Percentiles rank a stretch among this genome's conserved stretches.
Evolutionary conservation across 257 asterid species (phyloP).

Genomic region (Ehretia macrophylla): DNA sequence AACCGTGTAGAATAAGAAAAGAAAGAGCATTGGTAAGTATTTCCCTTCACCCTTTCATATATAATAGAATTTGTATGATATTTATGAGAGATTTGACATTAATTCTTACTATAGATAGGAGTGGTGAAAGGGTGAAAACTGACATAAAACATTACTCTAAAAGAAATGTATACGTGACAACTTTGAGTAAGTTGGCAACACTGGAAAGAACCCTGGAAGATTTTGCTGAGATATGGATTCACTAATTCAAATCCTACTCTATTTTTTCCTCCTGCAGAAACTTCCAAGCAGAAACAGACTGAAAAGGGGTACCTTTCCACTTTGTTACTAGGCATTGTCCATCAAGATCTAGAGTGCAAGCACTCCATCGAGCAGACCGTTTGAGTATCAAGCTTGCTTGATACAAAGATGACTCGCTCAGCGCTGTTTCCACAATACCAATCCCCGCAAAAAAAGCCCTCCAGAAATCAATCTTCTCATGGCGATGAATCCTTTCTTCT

Average conservation of each 20-base stretch:
- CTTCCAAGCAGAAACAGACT: slow-evolving; percentile 42
- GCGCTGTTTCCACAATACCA: slow-evolving; percentile 32
- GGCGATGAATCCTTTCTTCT: slow-evolving; percentile 24
- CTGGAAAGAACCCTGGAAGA: no score
- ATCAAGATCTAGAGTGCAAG: slow-evolving; percentile 25
- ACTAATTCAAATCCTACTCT: not conserved
- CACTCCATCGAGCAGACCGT: slow-evolving; percentile 17
- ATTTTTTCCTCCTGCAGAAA: not conserved
- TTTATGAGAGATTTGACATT: no score
- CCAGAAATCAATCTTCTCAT: slow-evolving; percentile 27
- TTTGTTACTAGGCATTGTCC: slow-evolving; percentile 36
- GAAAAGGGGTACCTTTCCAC: slow-evolving; percentile 41
- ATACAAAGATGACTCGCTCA: slow-evolving; percentile 31
- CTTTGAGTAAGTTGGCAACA: no score
- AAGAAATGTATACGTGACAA: no score
- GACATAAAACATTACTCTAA: no score
- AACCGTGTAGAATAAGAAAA: no score
- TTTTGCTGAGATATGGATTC: no score
- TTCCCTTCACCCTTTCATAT: no score
- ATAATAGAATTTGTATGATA: no score
- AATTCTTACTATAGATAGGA: no score
- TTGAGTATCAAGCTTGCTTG: slow-evolving; percentile 29
- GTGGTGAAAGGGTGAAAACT: no score
- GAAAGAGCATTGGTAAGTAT: no score
- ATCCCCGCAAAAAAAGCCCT: slow-evolving; percentile 17